Evolutionary conservation across 805 yeast genomes (phyloP).

Genomic region (Blastobotrys muscicola): DNA sequence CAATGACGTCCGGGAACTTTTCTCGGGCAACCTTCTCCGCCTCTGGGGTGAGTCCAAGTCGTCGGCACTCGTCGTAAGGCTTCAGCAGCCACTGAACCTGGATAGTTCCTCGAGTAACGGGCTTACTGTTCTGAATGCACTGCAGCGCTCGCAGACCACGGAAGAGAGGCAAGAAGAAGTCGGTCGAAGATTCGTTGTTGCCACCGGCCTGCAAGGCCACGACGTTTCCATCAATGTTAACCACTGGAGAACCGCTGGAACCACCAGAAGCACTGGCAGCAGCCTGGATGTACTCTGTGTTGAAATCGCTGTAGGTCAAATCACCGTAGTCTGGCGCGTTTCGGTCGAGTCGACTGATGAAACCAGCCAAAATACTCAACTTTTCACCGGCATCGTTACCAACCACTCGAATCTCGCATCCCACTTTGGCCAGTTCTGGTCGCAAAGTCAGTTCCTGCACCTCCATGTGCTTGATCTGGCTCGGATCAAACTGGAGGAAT

Average conservation of each 20-base stretch:
- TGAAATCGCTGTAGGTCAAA: conserved; percentile 82
- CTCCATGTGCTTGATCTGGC: conserved; percentile 60
- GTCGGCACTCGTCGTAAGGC: conserved; percentile 84
- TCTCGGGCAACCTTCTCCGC: conserved; percentile 63
- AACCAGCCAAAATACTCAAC: conserved; percentile 78
- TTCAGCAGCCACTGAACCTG: conserved; percentile 82
- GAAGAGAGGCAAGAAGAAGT: conserved; percentile 79
- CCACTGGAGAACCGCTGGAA: conserved; percentile 94
- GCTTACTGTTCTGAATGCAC: conserved; percentile 50
- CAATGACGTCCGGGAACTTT: conserved; percentile 63
- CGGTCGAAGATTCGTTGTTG: conserved; percentile 81
- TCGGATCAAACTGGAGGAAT: conserved; percentile 69
- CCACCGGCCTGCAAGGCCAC: conserved; percentile 96
- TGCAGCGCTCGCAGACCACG: conserved; percentile 73
- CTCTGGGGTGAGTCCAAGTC: conserved; percentile 71
- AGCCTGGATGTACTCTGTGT: conserved; percentile 89
- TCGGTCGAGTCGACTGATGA: conserved; percentile 73
- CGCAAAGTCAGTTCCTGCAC: conserved; percentile 55
- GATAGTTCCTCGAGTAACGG: conserved; percentile 81
- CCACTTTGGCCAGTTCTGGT: conserved; percentile 84
- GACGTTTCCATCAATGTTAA: conserved; percentile 75
- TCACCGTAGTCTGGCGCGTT: conserved; percentile 92
- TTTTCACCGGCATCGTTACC: conserved; percentile 98
- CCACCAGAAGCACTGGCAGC: conserved; percentile 97
- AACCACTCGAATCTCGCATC: conserved; percentile 85